Percentiles rank a stretch among this genome's conserved stretches.
Conservation (phyloP, 257 asterid genomes). For the Ilex aquifolium region DNA sequence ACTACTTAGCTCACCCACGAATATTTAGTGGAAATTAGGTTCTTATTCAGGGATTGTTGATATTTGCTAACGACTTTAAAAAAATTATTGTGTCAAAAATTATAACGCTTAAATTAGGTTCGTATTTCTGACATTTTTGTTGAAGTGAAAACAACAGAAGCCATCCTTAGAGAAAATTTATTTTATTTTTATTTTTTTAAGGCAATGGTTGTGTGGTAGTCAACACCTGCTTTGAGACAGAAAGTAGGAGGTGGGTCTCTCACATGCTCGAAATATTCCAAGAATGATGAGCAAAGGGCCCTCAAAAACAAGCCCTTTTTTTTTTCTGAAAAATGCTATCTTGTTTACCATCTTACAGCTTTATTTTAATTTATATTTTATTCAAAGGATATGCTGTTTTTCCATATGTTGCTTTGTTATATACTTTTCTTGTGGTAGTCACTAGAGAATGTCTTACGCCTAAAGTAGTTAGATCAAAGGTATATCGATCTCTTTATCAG, state of each 20-base stretch:
- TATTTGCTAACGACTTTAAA: no score
- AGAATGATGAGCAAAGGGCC: slow-evolving; percentile 55
- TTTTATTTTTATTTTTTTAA: not conserved
- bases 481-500: no score
- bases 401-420: slow-evolving; percentile 13
- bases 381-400: slow-evolving; percentile 1
- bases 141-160: no score
- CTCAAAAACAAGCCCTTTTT: slow-evolving; percentile 22
- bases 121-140: no score
- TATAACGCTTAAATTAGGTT: no score
- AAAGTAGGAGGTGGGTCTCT: slow-evolving; percentile 48
- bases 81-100: no score
- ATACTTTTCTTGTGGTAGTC: slow-evolving; percentile 10
- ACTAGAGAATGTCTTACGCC: slow-evolving; percentile 15
- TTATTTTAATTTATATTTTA: slow-evolving; percentile 1
- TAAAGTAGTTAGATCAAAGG: not conserved
- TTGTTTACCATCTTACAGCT: not conserved
- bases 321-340: slow-evolving; percentile 5
- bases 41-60: no score
- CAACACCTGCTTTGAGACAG: slow-evolving; percentile 54
- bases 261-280: slow-evolving; percentile 55
- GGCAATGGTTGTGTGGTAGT: slow-evolving; percentile 27
- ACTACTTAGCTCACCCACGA: no score
- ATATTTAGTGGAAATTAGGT: no score
- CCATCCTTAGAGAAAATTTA: no score